Evolutionary conservation across 495 filamentous ascomycete genomes (phyloP).

Genomic region (Neurospora sp.): DNA sequence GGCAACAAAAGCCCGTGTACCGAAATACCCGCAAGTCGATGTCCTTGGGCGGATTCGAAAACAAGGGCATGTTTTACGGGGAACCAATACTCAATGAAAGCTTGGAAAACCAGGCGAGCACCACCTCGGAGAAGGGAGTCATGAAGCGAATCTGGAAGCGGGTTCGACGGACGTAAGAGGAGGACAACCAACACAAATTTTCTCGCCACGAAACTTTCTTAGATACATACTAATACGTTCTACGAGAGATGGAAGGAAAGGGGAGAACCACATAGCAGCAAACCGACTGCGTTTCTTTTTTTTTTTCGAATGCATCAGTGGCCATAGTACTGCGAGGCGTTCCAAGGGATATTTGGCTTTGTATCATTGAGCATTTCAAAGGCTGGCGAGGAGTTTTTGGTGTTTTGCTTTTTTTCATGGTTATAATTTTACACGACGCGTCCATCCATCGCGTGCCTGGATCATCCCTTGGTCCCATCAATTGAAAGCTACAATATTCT

Average conservation of each 20-base stretch:
- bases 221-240: neutral
- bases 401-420: neutral
- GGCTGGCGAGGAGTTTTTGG: neutral
- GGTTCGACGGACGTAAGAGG: slow-evolving; percentile 17
- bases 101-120: slow-evolving; percentile 14
- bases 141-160: slow-evolving; percentile 34
- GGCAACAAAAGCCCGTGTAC: slow-evolving; percentile 31
- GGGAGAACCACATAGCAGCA: neutral
- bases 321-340: neutral
- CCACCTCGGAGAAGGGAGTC: slow-evolving; percentile 20
- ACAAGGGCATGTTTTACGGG: slow-evolving; percentile 7
- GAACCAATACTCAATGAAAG: slow-evolving; percentile 18
- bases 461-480: neutral
- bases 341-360: neutral
- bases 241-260: neutral
- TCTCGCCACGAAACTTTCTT: neutral
- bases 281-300: neutral
- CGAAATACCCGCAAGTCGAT: slow-evolving; percentile 16
- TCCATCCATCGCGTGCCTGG: neutral
- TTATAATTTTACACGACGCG: neutral
- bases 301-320: neutral
- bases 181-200: neutral
- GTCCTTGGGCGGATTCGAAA: slow-evolving; percentile 8
- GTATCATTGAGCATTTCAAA: neutral
- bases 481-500: neutral